Conservation (phyloP, 2,329 filamentous ascomycete genomes). For the Claviceps sp. region DNA sequence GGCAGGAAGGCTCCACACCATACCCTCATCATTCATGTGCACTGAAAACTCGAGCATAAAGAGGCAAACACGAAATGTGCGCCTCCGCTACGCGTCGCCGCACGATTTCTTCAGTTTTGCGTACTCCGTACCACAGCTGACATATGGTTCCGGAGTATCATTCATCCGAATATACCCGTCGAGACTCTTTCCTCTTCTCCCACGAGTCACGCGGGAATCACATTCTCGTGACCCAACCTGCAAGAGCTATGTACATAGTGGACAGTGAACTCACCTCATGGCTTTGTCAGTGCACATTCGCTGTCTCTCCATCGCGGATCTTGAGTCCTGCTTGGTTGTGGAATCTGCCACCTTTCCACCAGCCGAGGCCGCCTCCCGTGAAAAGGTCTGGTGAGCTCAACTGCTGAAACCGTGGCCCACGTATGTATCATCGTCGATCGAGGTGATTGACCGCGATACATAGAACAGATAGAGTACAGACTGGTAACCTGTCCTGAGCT, state of each 20-base stretch:
- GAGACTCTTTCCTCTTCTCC: no score
- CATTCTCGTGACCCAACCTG: background rate
- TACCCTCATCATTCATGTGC: no score
- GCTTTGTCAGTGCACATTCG: background rate
- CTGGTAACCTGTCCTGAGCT: background rate
- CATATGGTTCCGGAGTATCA: no score
- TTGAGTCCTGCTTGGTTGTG: constrained; percentile 5
- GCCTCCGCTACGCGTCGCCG: no score
- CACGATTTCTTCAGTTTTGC: no score
- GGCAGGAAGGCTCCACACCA: no score
- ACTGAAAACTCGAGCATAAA: no score
- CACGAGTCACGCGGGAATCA: no score
- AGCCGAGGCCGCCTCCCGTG: constrained; percentile 15
- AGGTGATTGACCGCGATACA: background rate
- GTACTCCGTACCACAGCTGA: no score
- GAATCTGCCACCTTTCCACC: constrained; percentile 18
- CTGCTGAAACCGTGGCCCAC: background rate
- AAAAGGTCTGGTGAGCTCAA: constrained; percentile 9
- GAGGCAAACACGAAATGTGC: no score
- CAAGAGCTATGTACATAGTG: background rate
- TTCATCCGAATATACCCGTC: no score
- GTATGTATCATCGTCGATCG: background rate
- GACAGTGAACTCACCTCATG: background rate
- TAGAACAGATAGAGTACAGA: background rate
- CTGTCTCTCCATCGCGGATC: background rate